A percentile compares a stretch with the other conserved stretches of the same genome.
Evolutionary conservation across 2,329 filamentous ascomycete genomes (phyloP).

Genomic region (Colletotrichum navitas): DNA sequence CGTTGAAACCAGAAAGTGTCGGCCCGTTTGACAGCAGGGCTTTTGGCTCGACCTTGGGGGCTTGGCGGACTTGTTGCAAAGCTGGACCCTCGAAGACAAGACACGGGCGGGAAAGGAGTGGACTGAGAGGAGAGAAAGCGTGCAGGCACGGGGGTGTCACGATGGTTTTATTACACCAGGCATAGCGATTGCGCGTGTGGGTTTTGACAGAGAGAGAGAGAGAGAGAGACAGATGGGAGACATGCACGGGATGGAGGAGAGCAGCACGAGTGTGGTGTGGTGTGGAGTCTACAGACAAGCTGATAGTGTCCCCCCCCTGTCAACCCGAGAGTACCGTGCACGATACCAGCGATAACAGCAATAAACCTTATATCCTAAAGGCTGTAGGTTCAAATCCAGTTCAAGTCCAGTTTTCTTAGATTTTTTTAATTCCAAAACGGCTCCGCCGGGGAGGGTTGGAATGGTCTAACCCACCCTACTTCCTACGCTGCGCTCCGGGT

Average conservation of each 20-base stretch:
- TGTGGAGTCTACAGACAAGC: background rate
- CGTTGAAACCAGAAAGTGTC: conserved; percentile 31
- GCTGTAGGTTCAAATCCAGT: too few species aligned
- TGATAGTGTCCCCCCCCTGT: too few species aligned
- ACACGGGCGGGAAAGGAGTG: conserved; percentile 16
- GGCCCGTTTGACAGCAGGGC: conserved; percentile 28
- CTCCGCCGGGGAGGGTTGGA: too few species aligned
- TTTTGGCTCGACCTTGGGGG: conserved; percentile 29
- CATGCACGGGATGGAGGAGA: conserved; percentile 24
- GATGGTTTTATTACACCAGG: conserved; percentile 39
- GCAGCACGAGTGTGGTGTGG: conserved; percentile 1
- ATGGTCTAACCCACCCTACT: too few species aligned
- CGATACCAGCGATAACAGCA: too few species aligned
- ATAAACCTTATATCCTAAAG: too few species aligned
- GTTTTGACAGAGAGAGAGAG: background rate
- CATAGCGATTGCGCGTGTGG: conserved; percentile 19
- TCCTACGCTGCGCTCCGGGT: too few species aligned
- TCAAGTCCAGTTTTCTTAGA: too few species aligned
- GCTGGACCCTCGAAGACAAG: conserved; percentile 28
- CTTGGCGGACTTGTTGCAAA: conserved; percentile 28
- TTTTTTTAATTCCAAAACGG: too few species aligned
- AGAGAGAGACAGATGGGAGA: conserved; percentile 21
- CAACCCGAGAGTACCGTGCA: too few species aligned
- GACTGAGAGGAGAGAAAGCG: background rate
- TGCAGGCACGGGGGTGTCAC: conserved; percentile 32